These are phyloP conservation scores for Myrica gale DNA, from an alignment of 306 rosid species.

Conservation along the genomic window DNA sequence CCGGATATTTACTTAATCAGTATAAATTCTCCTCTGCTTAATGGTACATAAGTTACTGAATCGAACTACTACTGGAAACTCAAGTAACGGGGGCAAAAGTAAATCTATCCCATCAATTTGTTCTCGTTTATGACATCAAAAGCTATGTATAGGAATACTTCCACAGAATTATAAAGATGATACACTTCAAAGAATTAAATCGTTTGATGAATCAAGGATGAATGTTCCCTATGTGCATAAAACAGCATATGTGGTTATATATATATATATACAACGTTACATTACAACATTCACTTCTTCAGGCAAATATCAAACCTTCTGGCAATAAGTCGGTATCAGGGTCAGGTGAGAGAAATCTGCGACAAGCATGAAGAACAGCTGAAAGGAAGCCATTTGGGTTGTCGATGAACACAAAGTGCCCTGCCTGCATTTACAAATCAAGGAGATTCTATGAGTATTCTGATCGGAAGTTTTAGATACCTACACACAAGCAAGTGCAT, in stretches of 20 bases:
- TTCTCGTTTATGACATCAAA: background rate
- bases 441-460: background rate
- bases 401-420: slow-evolving; percentile 91
- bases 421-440: slow-evolving; percentile 55
- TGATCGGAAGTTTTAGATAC: background rate
- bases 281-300: slow-evolving; percentile 23
- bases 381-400: slow-evolving; percentile 73
- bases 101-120: background rate
- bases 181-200: slow-evolving; percentile 4
- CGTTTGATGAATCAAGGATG: background rate
- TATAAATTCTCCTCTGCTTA: background rate
- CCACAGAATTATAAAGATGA: background rate
- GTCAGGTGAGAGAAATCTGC: slow-evolving; percentile 63
- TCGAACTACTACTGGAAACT: background rate
- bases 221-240: background rate
- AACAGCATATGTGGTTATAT: background rate
- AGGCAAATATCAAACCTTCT: slow-evolving; percentile 64
- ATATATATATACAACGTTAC: slow-evolving; percentile 2
- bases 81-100: background rate
- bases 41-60: background rate
- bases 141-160: background rate
- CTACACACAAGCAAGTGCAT: background rate
- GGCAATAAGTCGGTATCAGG: slow-evolving; percentile 59
- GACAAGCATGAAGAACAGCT: slow-evolving; percentile 72
- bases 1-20: background rate